phyloP scores from a whole-genome alignment of 2,329 filamentous ascomycete species.

The Fusarium sp. region DNA sequence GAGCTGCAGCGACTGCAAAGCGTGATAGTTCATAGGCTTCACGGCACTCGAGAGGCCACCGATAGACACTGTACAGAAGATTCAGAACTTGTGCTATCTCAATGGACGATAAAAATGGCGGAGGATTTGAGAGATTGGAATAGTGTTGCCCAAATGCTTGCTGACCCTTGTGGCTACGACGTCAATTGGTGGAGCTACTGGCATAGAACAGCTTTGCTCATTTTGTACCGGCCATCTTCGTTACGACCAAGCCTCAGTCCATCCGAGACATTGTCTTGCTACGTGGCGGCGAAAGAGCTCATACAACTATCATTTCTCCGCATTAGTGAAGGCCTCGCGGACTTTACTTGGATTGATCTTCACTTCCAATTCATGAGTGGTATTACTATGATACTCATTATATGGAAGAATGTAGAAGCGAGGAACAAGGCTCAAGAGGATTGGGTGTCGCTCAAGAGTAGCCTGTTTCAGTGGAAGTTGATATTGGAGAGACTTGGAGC shows the following conservation, averaged over 20 bases:
- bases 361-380: slow-evolving; percentile 28
- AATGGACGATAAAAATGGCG: not conserved
- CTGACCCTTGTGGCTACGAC: not conserved
- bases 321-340: not conserved
- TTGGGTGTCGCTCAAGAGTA: slow-evolving; percentile 12
- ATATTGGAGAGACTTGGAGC: slow-evolving; percentile 1
- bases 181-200: slow-evolving; percentile 25
- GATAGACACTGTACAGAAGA: accelerated
- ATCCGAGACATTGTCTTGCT: not conserved
- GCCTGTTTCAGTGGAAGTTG: slow-evolving; percentile 1
- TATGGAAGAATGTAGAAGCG: slow-evolving; percentile 7
- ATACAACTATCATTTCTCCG: slow-evolving; percentile 20
- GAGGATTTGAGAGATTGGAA: not conserved
- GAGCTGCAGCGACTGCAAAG: slow-evolving; percentile 9
- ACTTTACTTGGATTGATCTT: slow-evolving; percentile 19
- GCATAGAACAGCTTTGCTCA: slow-evolving; percentile 11
- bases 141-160: not conserved
- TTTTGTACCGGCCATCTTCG: slow-evolving; percentile 2
- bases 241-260: not conserved
- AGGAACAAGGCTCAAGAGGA: slow-evolving; percentile 2
- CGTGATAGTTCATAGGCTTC: slow-evolving; percentile 8
- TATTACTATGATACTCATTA: not conserved
- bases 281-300: slow-evolving; percentile 5
- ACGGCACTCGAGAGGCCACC: not conserved
- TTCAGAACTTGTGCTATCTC: not conserved